These are phyloP conservation scores for Phytomonas sp. DNA, from an alignment of 208 protist species.

Conservation along the genomic window DNA sequence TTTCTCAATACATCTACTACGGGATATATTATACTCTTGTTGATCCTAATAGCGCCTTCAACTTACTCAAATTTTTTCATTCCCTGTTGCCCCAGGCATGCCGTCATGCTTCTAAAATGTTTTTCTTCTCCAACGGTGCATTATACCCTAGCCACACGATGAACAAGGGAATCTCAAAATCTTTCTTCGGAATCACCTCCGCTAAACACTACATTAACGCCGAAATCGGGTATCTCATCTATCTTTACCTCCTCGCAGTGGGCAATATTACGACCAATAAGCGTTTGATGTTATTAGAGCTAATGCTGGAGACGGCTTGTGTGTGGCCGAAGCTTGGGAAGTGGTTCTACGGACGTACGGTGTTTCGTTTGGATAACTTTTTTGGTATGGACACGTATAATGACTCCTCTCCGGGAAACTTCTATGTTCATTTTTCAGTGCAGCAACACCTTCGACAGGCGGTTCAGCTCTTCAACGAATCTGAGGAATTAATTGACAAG, in stretches of 20 bases:
- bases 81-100: constrained; percentile 64
- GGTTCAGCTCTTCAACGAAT: constrained; percentile 38
- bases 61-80: constrained; percentile 62
- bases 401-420: constrained; percentile 66
- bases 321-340: constrained; percentile 82
- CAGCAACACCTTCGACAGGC: constrained; percentile 59
- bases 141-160: constrained; percentile 76
- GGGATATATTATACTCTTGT: constrained; percentile 83
- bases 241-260: constrained; percentile 53
- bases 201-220: constrained; percentile 73
- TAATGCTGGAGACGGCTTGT: constrained; percentile 82
- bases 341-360: constrained; percentile 63
- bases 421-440: constrained; percentile 87
- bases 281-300: constrained; percentile 64
- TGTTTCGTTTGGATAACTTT: constrained; percentile 83
- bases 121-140: constrained; percentile 46
- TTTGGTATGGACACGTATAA: constrained; percentile 82
- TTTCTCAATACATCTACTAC: constrained; percentile 78
- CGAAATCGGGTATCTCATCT: constrained; percentile 74
- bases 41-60: constrained; percentile 41
- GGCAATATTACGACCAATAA: constrained; percentile 40
- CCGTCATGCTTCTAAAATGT: constrained; percentile 22
- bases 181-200: constrained; percentile 37
- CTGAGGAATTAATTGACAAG: constrained; percentile 37
- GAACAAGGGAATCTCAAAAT: constrained; percentile 15